Base-by-base conservation (phyloP, 192 early-diverging fungal species). In the Coemansia sp. region DNA sequence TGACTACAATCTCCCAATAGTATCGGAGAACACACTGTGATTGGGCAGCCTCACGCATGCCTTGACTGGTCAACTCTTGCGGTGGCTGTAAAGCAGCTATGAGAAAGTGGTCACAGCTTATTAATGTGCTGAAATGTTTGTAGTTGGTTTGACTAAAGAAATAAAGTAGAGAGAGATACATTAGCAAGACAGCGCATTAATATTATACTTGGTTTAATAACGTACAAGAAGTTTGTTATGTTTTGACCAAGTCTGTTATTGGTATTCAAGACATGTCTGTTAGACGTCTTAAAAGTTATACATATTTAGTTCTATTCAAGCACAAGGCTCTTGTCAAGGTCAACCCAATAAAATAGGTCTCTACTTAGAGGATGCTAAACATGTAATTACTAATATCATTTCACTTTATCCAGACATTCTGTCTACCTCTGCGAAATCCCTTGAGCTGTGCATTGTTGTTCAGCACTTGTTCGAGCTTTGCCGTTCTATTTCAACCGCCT, bases 241-340 rank as follows among this genome's bases (percentile, higher is more conserved):
- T 90, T 54, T 86, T 98, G 67, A 94, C 95, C 58, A 92, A 97
- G 58, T 90, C 93, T 24, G 93, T 92, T 70, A 86, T 97, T 64
- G 89, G 86, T 84, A 84, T 95, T 51, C 93, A 96, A 75, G 95
- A 97, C 76, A 91, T 95, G 79, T 75, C 88, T 22, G 90, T 93
- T 37, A 88, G 85, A 67, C 91, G 97, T 64, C 84, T 92, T 81
- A 93, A 93, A 81, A 94, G 95, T 84, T 99, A 99, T 73, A 87
- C 97, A 29, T 95, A 96, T 72, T 83, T 97, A 32, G 92, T 90
- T 80, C 95, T 94, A 62, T 90, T 99, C 56, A 91, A 95, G 83
- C 94, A 95, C 69, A 89, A 86, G 66, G 83, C 86, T 12, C 83
- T 71, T 55, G 73, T 87, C 62, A 60, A 69, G 35, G 74, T 90